These are phyloP conservation scores for Pythium volutum DNA, from an alignment of 352 stramenopile species.

Conservation along the genomic window DNA sequence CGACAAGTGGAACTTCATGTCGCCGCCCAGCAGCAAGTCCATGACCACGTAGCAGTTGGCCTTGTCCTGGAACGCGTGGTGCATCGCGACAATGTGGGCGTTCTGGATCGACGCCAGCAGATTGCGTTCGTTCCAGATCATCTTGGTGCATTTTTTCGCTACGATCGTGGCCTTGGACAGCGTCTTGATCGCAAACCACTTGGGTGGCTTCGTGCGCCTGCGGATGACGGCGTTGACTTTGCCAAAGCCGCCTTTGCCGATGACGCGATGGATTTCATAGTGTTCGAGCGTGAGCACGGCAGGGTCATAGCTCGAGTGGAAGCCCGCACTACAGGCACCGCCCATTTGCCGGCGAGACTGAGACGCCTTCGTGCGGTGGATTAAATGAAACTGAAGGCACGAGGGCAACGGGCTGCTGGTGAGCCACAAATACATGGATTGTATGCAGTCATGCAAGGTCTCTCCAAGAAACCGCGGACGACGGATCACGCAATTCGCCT, in stretches of 20 bases:
- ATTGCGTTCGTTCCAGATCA: constrained; percentile 82
- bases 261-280: constrained; percentile 64
- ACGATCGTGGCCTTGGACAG: constrained; percentile 58
- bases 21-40: constrained; percentile 67
- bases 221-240: constrained; percentile 74
- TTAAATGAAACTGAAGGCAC: background rate
- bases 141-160: constrained; percentile 54
- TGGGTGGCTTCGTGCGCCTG: constrained; percentile 43
- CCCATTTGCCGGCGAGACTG: constrained; percentile 31
- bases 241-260: constrained; percentile 68
- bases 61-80: constrained; percentile 64
- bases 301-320: constrained; percentile 27
- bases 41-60: constrained; percentile 78
- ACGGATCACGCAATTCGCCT: background rate
- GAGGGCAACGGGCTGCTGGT: background rate
- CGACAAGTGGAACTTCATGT: constrained; percentile 69
- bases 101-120: constrained; percentile 48
- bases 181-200: constrained; percentile 75
- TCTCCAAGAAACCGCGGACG: too few relatives aligned
- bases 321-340: constrained; percentile 34
- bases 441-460: too few relatives aligned
- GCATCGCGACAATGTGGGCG: constrained; percentile 55
- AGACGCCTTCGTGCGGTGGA: background rate
- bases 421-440: background rate
- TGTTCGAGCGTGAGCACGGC: constrained; percentile 49